Evolutionary conservation across 805 yeast genomes (phyloP).

Genomic region (Metschnikowia continentalis): DNA sequence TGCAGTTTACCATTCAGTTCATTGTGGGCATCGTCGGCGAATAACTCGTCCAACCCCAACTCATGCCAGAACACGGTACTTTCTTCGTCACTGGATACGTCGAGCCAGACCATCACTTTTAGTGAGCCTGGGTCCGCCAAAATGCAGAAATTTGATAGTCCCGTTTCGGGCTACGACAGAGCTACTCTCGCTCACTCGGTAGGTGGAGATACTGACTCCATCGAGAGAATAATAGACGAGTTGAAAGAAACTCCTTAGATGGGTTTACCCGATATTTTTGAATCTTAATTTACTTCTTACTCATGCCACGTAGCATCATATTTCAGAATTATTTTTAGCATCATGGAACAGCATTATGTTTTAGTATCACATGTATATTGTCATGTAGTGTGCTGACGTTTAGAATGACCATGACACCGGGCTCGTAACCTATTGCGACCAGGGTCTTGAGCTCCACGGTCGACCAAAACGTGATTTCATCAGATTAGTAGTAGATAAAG

Average conservation of each 20-base stretch:
- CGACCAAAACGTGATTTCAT: no score
- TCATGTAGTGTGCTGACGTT: no score
- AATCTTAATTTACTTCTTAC: no score
- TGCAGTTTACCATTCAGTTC: slow-evolving; percentile 78
- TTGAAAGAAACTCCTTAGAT: slow-evolving; percentile 6
- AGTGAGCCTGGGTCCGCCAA: slow-evolving; percentile 3
- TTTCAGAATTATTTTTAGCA: no score
- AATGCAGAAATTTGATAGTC: slow-evolving; percentile 6
- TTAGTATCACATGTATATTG: no score
- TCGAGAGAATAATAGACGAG: slow-evolving; percentile 12
- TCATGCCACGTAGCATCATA: no score
- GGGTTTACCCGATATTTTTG: no score
- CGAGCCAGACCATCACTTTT: slow-evolving; percentile 5
- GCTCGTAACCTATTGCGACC: no score
- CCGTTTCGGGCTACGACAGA: slow-evolving; percentile 10
- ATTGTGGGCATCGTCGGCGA: slow-evolving; percentile 80
- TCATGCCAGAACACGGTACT: slow-evolving; percentile 17
- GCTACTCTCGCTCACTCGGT: slow-evolving; percentile 9
- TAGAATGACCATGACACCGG: no score
- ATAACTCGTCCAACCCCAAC: slow-evolving; percentile 34
- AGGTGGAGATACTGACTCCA: slow-evolving; percentile 12
- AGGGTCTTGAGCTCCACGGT: no score
- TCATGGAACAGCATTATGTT: no score
- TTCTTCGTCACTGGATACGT: slow-evolving; percentile 5
- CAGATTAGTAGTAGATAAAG: no score